phyloP scores from a whole-genome alignment of 2,329 filamentous ascomycete genomes.

The Phaeosphaeria sp. region DNA sequence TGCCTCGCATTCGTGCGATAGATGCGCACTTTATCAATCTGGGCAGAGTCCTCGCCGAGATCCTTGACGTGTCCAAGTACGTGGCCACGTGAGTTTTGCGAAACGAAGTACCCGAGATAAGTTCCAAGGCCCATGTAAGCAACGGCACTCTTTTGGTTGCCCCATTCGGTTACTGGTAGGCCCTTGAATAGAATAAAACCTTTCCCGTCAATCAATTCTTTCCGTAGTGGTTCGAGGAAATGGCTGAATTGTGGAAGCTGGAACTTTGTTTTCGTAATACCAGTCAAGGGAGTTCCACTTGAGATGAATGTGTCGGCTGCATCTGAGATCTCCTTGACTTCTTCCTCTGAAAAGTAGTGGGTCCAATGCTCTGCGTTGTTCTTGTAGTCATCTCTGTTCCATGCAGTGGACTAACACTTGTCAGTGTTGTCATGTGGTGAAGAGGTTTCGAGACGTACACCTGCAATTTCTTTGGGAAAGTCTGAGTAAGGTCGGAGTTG shows the following conservation, averaged over 20 bases:
- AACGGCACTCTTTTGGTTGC: slow-evolving; percentile 74
- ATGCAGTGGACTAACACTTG: slow-evolving; percentile 64
- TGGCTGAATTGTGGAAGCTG: slow-evolving; percentile 62
- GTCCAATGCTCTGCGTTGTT: slow-evolving; percentile 73
- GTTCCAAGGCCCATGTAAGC: slow-evolving; percentile 83
- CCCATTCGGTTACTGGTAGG: slow-evolving; percentile 79
- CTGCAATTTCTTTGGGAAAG: slow-evolving; percentile 74
- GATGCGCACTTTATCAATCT: slow-evolving; percentile 87
- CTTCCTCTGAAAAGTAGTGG: slow-evolving; percentile 70
- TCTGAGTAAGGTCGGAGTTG: slow-evolving; percentile 69
- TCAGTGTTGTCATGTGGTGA: background rate
- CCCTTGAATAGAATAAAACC: slow-evolving; percentile 91
- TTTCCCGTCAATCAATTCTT: slow-evolving; percentile 79
- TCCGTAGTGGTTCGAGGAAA: slow-evolving; percentile 63
- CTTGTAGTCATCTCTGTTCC: slow-evolving; percentile 70
- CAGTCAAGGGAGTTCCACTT: slow-evolving; percentile 70
- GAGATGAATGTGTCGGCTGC: slow-evolving; percentile 74
- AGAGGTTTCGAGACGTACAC: slow-evolving; percentile 35
- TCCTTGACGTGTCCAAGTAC: slow-evolving; percentile 91
- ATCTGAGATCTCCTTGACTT: slow-evolving; percentile 70
- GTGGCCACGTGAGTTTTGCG: slow-evolving; percentile 83
- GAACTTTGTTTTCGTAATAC: slow-evolving; percentile 72
- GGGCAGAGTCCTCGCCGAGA: slow-evolving; percentile 77
- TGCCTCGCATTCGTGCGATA: slow-evolving; percentile 87
- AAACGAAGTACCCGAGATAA: slow-evolving; percentile 86